phyloP scores from a whole-genome alignment of 306 rosid genomes.

The Rubus idaeus region DNA sequence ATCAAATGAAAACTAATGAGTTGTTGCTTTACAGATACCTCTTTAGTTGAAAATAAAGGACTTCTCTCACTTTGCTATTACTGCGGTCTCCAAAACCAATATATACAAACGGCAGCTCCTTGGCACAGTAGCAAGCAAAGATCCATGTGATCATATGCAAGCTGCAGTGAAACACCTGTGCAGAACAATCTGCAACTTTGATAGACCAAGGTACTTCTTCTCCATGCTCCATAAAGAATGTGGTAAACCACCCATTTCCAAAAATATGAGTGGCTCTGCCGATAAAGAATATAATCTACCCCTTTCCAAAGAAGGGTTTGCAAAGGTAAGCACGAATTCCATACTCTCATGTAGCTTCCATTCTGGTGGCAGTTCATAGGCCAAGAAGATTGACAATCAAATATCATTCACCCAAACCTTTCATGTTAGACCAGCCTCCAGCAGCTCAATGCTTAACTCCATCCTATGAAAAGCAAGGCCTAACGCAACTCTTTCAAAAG shows the following conservation, averaged over 20 bases:
- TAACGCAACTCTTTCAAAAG: not conserved
- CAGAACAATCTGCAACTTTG: conserved; percentile 8
- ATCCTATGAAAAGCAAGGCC: not conserved
- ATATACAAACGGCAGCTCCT: conserved; percentile 18
- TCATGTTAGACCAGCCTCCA: conserved; percentile 3
- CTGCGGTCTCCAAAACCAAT: not conserved
- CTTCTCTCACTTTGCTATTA: not conserved
- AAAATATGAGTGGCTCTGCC: conserved; percentile 32
- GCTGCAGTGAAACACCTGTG: not conserved
- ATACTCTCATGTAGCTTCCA: not conserved
- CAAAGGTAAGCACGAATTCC: not conserved
- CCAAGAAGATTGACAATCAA: not conserved
- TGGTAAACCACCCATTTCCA: conserved; percentile 30
- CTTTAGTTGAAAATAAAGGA: not conserved
- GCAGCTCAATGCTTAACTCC: not conserved
- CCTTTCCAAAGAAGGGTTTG: not conserved
- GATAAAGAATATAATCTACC: not conserved
- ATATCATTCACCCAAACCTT: conserved; percentile 4
- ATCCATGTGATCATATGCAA: not conserved
- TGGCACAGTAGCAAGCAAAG: not conserved
- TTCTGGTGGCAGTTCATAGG: not conserved
- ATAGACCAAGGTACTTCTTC: conserved; percentile 22
- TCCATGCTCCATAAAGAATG: conserved; percentile 7
- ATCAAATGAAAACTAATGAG: not conserved
- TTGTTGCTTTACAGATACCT: conserved; percentile 3